Conservation (phyloP, 2,329 filamentous ascomycete genomes). For the Monosporascus sp. region DNA sequence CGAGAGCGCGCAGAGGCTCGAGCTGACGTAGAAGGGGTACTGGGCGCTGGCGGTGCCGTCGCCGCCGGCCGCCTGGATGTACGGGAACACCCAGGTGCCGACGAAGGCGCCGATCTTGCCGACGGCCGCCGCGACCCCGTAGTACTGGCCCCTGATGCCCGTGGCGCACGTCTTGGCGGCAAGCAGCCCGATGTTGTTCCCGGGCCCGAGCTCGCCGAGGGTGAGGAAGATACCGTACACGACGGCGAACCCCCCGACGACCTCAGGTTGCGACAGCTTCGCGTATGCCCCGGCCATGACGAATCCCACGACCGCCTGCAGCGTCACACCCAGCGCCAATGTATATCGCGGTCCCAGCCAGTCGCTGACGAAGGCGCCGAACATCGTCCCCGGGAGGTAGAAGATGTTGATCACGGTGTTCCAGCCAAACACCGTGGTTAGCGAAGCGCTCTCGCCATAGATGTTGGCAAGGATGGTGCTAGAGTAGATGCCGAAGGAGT, state of each 20-base stretch:
- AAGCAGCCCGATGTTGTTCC: slow-evolving; percentile 84
- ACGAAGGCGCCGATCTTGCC: slow-evolving; percentile 82
- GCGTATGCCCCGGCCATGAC: slow-evolving; percentile 80
- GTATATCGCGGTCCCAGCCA: slow-evolving; percentile 72
- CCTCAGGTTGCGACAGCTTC: slow-evolving; percentile 57
- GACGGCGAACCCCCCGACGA: slow-evolving; percentile 71
- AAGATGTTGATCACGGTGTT: slow-evolving; percentile 84
- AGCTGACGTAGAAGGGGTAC: slow-evolving; percentile 86
- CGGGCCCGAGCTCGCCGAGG: slow-evolving; percentile 76
- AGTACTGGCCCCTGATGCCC: slow-evolving; percentile 71
- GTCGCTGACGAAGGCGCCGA: slow-evolving; percentile 74
- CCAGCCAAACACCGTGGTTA: slow-evolving; percentile 83
- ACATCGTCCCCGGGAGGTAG: slow-evolving; percentile 76
- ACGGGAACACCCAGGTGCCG: slow-evolving; percentile 75
- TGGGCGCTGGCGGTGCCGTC: slow-evolving; percentile 59
- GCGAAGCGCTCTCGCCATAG: slow-evolving; percentile 49
- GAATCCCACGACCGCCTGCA: slow-evolving; percentile 77
- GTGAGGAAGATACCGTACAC: slow-evolving; percentile 75
- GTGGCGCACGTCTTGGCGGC: slow-evolving; percentile 87
- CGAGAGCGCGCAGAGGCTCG: slow-evolving; percentile 68
- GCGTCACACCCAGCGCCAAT: slow-evolving; percentile 61
- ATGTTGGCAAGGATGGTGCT: slow-evolving; percentile 66
- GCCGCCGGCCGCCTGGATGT: slow-evolving; percentile 59
- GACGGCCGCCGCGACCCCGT: slow-evolving; percentile 64
- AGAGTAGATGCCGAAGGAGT: slow-evolving; percentile 83